phyloP scores from a whole-genome alignment of 2,329 filamentous ascomycete species.

The Sporothrix dimorphospora region DNA sequence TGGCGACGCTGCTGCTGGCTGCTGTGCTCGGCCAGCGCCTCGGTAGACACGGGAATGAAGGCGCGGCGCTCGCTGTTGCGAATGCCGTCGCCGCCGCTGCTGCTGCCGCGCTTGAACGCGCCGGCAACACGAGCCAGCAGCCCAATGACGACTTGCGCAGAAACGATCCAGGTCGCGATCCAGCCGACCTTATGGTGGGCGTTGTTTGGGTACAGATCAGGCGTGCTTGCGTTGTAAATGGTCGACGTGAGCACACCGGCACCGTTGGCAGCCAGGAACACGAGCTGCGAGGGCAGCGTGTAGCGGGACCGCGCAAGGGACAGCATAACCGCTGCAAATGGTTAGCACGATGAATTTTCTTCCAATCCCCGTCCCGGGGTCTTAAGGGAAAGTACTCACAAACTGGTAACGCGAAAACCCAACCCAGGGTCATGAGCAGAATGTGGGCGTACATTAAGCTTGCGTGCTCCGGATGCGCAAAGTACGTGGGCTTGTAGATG shows the following conservation, averaged over 20 bases:
- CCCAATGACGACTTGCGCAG: constrained; percentile 70
- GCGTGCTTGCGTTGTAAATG: constrained; percentile 78
- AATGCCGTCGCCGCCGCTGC: constrained; percentile 20
- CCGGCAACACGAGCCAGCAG: constrained; percentile 65
- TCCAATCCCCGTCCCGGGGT: neutral
- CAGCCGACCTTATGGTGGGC: constrained; percentile 89
- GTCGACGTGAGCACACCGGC: constrained; percentile 66
- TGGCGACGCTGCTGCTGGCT: constrained; percentile 37
- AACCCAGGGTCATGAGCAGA: constrained; percentile 68
- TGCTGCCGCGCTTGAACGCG: constrained; percentile 40
- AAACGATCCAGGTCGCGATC: constrained; percentile 73
- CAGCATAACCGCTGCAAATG: constrained; percentile 74
- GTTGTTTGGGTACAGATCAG: constrained; percentile 84
- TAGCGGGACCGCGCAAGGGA: constrained; percentile 79
- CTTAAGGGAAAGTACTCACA: constrained; percentile 54
- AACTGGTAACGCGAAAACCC: constrained; percentile 73
- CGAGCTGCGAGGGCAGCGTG: constrained; percentile 68
- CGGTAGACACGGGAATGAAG: constrained; percentile 65
- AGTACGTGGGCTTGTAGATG: constrained; percentile 59
- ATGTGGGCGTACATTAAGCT: constrained; percentile 71
- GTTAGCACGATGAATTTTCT: neutral
- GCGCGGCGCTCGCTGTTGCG: constrained; percentile 53
- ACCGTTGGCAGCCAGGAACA: constrained; percentile 66
- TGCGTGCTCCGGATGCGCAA: constrained; percentile 56
- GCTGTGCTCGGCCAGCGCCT: constrained; percentile 57